Percentiles rank a stretch among this genome's conserved stretches.
phyloP scores from a whole-genome alignment of 345 rosid genomes.

The Eucalyptus sp. region DNA sequence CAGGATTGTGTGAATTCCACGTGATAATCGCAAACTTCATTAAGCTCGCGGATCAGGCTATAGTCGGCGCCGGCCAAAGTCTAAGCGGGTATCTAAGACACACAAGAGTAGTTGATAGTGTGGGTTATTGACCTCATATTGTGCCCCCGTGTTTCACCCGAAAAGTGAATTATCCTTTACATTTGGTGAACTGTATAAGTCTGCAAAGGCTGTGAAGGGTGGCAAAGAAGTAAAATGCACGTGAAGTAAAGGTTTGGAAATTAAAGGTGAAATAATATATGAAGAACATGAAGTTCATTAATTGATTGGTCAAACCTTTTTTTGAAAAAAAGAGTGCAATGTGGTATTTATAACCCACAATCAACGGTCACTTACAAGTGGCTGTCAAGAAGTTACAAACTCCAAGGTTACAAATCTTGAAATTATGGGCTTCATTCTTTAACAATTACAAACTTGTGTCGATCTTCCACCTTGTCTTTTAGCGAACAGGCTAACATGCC shows the following conservation, averaged over 20 bases:
- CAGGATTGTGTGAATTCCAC: not conserved
- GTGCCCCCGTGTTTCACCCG: not conserved
- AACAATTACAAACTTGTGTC: not conserved
- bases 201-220: not conserved
- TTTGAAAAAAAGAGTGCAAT: not conserved
- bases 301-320: not conserved
- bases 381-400: not conserved
- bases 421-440: not conserved
- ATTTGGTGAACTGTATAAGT: not conserved
- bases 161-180: not conserved
- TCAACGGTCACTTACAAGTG: not conserved
- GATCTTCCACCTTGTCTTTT: not conserved
- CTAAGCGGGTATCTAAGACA: not conserved
- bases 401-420: not conserved
- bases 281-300: not conserved
- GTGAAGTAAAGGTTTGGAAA: not conserved
- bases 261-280: not conserved
- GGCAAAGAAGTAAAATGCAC: not conserved
- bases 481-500: not conserved
- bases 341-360: not conserved
- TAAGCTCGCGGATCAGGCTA: not conserved
- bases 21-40: not conserved
- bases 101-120: not conserved
- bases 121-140: not conserved
- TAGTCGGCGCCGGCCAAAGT: not conserved